Evolutionary conservation across 306 rosid species (phyloP).

Genomic region (Adenanthera pavonina): DNA sequence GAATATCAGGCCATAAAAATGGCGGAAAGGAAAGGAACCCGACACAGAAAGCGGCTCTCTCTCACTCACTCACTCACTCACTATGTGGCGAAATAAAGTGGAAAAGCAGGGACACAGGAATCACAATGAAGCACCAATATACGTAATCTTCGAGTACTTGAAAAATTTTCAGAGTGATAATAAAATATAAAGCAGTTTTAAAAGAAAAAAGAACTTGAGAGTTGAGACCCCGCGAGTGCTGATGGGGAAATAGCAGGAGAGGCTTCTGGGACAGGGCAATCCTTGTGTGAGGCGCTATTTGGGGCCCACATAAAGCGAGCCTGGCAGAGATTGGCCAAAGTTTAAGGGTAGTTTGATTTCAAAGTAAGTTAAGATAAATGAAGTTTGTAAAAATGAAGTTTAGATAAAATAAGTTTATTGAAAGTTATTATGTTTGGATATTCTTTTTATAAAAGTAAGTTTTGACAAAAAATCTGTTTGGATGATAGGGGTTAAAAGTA

Average conservation of each 20-base stretch:
- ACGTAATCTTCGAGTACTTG: neutral
- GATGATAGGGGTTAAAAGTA: no score
- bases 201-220: neutral
- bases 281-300: neutral
- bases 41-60: constrained; percentile 30
- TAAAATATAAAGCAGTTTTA: neutral
- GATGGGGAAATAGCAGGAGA: neutral
- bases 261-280: neutral
- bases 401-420: no score
- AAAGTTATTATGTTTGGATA: no score
- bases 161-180: neutral
- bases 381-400: no score
- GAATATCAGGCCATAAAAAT: constrained; percentile 45
- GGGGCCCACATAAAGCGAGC: constrained; percentile 6
- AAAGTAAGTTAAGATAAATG: no score
- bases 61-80: neutral
- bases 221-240: neutral
- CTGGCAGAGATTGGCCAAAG: neutral
- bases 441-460: no score
- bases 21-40: constrained; percentile 26
- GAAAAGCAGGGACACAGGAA: neutral
- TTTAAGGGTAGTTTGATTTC: no score
- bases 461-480: no score
- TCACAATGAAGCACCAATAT: neutral
- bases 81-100: neutral